A percentile compares a stretch with the other conserved stretches of the same genome.
These are phyloP conservation scores for Lindgomyces ingoldianus DNA, from an alignment of 495 filamentous ascomycete genomes.

Conservation along the genomic window DNA sequence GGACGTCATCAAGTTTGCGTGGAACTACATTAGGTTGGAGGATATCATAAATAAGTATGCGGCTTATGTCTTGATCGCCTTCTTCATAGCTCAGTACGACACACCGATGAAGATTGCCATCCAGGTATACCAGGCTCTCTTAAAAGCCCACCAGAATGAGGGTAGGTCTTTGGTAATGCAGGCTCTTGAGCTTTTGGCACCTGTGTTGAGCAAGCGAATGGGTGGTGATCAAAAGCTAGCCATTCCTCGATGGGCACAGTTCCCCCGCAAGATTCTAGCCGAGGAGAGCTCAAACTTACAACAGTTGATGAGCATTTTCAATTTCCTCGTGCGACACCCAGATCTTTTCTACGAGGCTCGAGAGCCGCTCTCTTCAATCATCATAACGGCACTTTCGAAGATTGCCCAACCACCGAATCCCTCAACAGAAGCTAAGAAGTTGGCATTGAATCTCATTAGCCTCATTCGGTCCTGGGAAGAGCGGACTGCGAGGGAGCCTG, in stretches of 20 bases:
- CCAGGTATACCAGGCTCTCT: constrained; percentile 86
- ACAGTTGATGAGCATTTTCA: constrained; percentile 95
- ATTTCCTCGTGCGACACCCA: constrained; percentile 90
- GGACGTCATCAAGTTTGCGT: constrained; percentile 98
- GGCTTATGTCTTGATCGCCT: constrained; percentile 93
- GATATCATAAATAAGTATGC: constrained; percentile 99
- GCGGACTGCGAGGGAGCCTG: constrained; percentile 56
- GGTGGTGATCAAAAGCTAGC: constrained; percentile 55
- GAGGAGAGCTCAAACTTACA: constrained; percentile 97
- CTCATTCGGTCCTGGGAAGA: constrained; percentile 94
- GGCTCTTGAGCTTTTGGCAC: constrained; percentile 89
- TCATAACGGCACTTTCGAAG: constrained; percentile 85
- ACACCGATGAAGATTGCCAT: constrained; percentile 93
- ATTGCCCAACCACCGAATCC: constrained; percentile 81
- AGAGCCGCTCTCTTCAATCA: constrained; percentile 83
- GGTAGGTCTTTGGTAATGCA: constrained; percentile 90
- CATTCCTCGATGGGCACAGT: constrained; percentile 79
- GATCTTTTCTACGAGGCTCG: constrained; percentile 93
- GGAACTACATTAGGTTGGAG: constrained; percentile 96
- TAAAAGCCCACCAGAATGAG: constrained; percentile 93
- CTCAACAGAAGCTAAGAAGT: constrained; percentile 89
- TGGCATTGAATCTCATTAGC: constrained; percentile 85
- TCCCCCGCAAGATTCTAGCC: constrained; percentile 84
- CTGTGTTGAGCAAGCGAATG: constrained; percentile 79
- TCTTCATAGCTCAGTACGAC: constrained; percentile 97